Evolutionary conservation across 2,329 filamentous ascomycete species (phyloP).

Genomic region (Colletotrichum chrysophilum): DNA sequence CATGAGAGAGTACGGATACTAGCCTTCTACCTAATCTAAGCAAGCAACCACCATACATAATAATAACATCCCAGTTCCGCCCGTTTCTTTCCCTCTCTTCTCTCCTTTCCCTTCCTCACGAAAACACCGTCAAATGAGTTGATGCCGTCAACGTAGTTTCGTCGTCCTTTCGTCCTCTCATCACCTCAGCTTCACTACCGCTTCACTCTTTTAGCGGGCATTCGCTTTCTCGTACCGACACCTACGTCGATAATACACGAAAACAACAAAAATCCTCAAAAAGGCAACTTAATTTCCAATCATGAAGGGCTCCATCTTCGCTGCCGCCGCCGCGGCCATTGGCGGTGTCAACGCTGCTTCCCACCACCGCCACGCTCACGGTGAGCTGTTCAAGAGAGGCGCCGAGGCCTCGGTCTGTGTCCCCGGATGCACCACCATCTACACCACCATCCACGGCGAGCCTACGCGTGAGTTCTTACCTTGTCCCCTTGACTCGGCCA

Average conservation of each 20-base stretch:
- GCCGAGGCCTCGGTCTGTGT: conserved; percentile 56
- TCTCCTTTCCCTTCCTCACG: conserved; percentile 42
- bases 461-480: conserved; percentile 60
- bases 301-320: conserved; percentile 78
- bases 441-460: conserved; percentile 72
- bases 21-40: conserved; percentile 16
- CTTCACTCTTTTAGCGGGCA: conserved; percentile 92
- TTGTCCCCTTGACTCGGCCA: background rate
- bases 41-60: conserved; percentile 27
- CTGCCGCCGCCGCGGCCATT: conserved; percentile 67
- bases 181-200: conserved; percentile 57
- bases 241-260: conserved; percentile 28
- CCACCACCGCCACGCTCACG: conserved; percentile 68
- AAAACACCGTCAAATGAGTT: conserved; percentile 52
- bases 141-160: conserved; percentile 59
- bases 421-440: conserved; percentile 74
- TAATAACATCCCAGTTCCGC: conserved; percentile 48
- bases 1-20: conserved; percentile 18
- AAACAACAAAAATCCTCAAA: conserved; percentile 27
- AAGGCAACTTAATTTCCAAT: conserved; percentile 45
- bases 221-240: conserved; percentile 55
- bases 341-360: conserved; percentile 59
- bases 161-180: conserved; percentile 55
- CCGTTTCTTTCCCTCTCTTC: conserved; percentile 37
- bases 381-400: conserved; percentile 60